Evolutionary conservation across 2,329 filamentous ascomycete genomes (phyloP).

Genomic region (Sclerotinia nivalis): DNA sequence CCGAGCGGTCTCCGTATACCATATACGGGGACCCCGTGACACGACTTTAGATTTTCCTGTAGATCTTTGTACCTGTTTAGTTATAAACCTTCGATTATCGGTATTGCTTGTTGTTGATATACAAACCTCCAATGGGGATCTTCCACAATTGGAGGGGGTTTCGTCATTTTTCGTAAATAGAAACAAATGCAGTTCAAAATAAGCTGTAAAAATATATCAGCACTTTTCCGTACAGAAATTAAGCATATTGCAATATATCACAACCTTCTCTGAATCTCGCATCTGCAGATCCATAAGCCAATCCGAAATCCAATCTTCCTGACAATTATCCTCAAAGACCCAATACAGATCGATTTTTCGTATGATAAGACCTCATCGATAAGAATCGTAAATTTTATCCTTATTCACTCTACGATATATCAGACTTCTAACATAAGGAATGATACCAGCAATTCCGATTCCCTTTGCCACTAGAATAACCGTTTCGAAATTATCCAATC

Average conservation of each 20-base stretch:
- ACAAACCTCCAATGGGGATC: too few relatives aligned
- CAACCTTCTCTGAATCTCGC: neutral
- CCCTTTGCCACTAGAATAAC: slow-evolving; percentile 30
- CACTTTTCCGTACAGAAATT: neutral
- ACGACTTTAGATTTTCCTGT: neutral
- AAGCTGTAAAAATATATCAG: neutral
- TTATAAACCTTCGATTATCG: too few relatives aligned
- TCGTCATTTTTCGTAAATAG: neutral
- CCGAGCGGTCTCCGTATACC: too few relatives aligned
- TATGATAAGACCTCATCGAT: neutral
- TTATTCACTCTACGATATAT: neutral
- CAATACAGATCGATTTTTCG: slow-evolving; percentile 22
- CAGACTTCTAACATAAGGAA: slow-evolving; percentile 25
- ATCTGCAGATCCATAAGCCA: neutral
- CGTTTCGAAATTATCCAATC: slow-evolving; percentile 27
- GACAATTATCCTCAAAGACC: slow-evolving; percentile 21
- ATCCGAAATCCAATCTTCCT: slow-evolving; percentile 20
- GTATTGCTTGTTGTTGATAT: too few relatives aligned
- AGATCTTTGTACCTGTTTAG: too few relatives aligned
- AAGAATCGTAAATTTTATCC: neutral
- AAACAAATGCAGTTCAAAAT: neutral
- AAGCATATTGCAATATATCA: too few relatives aligned
- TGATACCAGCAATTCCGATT: slow-evolving; percentile 31
- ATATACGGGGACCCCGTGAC: too few relatives aligned
- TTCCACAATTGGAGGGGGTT: too few relatives aligned